Conservation (phyloP, 2,329 filamentous ascomycete genomes). For the Calonectria crousiana region DNA sequence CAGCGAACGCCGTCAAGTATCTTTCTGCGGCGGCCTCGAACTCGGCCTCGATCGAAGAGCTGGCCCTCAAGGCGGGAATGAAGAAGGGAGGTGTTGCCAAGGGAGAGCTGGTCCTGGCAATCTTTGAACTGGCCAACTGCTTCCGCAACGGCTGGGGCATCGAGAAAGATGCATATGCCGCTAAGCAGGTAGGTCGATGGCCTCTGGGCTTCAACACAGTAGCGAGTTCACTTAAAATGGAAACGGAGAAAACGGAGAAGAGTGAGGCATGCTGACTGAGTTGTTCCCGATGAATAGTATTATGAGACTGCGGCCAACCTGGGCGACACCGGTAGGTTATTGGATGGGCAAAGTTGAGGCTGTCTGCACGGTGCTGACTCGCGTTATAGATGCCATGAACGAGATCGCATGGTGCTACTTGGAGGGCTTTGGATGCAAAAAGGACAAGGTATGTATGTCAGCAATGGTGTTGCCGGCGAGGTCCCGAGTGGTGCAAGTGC, state of each 20-base stretch:
- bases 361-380: conserved; percentile 25
- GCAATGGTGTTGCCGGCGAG: conserved; percentile 21
- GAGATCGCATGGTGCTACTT: conserved; percentile 96
- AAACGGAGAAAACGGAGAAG: not conserved
- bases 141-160: conserved; percentile 97
- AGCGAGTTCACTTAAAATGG: not conserved
- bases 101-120: conserved; percentile 94
- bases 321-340: conserved; percentile 79
- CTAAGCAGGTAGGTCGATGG: conserved; percentile 68
- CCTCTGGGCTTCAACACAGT: conserved; percentile 5
- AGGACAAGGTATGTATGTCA: conserved; percentile 87
- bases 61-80: conserved; percentile 87
- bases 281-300: conserved; percentile 68
- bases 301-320: conserved; percentile 98
- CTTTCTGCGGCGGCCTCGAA: conserved; percentile 91
- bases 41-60: conserved; percentile 86
- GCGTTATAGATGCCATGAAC: conserved; percentile 87
- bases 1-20: conserved; percentile 81
- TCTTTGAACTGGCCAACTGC: conserved; percentile 93
- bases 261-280: conserved; percentile 45
- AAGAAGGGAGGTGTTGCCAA: conserved; percentile 96
- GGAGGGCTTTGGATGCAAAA: conserved; percentile 96
- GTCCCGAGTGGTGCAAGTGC: conserved; percentile 9
- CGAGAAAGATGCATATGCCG: conserved; percentile 85
- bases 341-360: conserved; percentile 14